phyloP scores from a whole-genome alignment of 352 stramenopile genomes.

The Phytophthora sp. region DNA sequence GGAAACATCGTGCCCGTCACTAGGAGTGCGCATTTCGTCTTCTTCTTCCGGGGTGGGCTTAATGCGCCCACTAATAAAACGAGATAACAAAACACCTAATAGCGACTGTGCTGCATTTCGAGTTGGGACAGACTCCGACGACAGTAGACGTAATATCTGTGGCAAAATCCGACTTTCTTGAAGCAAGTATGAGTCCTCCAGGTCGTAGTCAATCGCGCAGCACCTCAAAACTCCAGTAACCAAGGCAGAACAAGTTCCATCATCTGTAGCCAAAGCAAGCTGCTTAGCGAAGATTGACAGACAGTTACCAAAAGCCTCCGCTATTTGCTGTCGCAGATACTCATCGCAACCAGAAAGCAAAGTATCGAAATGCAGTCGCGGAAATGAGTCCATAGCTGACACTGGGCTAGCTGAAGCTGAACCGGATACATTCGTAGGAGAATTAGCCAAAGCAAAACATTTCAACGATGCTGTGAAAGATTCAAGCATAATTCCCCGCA shows the following conservation, averaged over 20 bases:
- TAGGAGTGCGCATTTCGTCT: not conserved
- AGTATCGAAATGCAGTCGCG: constrained; percentile 62
- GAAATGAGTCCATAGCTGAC: constrained; percentile 17
- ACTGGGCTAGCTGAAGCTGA: constrained; percentile 1
- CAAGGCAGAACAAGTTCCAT: constrained; percentile 31
- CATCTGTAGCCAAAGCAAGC: constrained; percentile 26
- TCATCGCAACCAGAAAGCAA: constrained; percentile 63
- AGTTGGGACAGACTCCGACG: constrained; percentile 44
- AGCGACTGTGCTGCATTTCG: constrained; percentile 62
- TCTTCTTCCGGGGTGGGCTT: constrained; percentile 17
- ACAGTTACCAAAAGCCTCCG: constrained; percentile 52
- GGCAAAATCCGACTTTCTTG: constrained; percentile 66
- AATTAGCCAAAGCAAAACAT: constrained; percentile 39
- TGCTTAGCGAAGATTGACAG: constrained; percentile 42
- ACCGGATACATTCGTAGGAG: constrained; percentile 23
- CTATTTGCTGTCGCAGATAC: constrained; percentile 47
- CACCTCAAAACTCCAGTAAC: constrained; percentile 58
- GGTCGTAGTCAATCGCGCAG: constrained; percentile 74
- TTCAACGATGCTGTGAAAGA: constrained; percentile 55
- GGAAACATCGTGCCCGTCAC: constrained; percentile 41
- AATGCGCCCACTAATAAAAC: constrained; percentile 55
- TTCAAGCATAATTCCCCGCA: constrained; percentile 54
- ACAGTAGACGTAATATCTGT: constrained; percentile 61
- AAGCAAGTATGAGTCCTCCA: constrained; percentile 76
- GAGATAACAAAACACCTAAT: constrained; percentile 63